phyloP scores from a whole-genome alignment of 345 rosid species.

The Euphorbia tirucalli region DNA sequence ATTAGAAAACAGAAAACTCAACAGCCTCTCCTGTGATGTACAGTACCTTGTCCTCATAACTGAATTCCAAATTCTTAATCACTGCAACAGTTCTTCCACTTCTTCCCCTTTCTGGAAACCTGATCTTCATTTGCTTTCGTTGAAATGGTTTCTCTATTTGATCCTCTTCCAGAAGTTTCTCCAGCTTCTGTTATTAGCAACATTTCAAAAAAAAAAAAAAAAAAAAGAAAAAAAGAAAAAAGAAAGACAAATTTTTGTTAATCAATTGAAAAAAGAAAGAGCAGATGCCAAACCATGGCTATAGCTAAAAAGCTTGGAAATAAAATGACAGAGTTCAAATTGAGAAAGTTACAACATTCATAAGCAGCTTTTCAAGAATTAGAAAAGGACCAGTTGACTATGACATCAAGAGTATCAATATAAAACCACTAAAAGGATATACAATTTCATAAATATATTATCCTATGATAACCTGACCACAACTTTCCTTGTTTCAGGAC shows the following conservation, averaged over 20 bases:
- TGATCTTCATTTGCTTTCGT: constrained; percentile 87
- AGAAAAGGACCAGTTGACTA: neutral
- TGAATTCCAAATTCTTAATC: constrained; percentile 67
- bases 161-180: constrained; percentile 75
- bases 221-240: constrained; percentile 9
- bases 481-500: neutral
- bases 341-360: neutral
- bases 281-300: neutral
- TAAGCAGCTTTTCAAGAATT: neutral
- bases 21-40: neutral
- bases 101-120: constrained; percentile 91
- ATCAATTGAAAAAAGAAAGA: neutral
- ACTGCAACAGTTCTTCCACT: constrained; percentile 75
- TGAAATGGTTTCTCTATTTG: constrained; percentile 89
- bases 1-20: neutral
- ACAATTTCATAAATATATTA: neutral
- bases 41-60: constrained; percentile 72
- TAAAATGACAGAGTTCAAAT: neutral
- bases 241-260: neutral
- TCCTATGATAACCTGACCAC: neutral
- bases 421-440: neutral
- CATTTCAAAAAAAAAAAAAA: constrained; percentile 2
- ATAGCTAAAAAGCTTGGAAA: neutral
- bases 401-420: neutral
- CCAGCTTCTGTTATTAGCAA: constrained; percentile 57